These are phyloP conservation scores for Apiosordaria backusii DNA, from an alignment of 495 filamentous ascomycete species.

Conservation along the genomic window DNA sequence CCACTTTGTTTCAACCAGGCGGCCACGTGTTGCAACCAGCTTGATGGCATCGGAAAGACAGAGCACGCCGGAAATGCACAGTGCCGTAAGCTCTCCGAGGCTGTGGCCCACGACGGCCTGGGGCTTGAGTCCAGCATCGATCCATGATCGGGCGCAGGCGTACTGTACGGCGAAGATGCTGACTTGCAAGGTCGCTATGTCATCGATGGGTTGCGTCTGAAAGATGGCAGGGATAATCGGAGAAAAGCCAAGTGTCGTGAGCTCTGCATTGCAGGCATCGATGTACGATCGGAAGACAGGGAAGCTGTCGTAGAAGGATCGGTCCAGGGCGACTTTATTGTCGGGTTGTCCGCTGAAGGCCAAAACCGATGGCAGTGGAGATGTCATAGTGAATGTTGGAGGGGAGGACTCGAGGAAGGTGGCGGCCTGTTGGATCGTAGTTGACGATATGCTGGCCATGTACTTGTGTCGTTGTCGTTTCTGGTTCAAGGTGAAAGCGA, in stretches of 20 bases:
- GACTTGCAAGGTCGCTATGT: constrained; percentile 46
- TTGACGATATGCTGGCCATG: not conserved
- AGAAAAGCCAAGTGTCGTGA: constrained; percentile 27
- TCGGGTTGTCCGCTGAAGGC: constrained; percentile 56
- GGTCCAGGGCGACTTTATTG: constrained; percentile 41
- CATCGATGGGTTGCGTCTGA: constrained; percentile 32
- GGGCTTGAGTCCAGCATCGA: constrained; percentile 33
- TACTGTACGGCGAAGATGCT: constrained; percentile 49
- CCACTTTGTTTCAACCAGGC: constrained; percentile 43
- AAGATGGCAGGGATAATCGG: constrained; percentile 52
- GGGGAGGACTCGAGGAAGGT: not conserved
- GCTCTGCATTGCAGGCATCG: constrained; percentile 34
- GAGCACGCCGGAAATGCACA: constrained; percentile 23
- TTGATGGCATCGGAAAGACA: constrained; percentile 31
- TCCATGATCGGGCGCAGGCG: constrained; percentile 45
- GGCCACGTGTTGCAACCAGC: constrained; percentile 43
- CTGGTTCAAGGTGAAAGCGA: not conserved
- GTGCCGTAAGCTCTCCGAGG: constrained; percentile 24
- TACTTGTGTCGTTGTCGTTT: not conserved
- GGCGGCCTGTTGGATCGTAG: constrained; percentile 10
- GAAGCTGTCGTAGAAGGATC: constrained; percentile 28
- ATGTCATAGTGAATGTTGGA: no score
- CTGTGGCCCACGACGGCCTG: not conserved
- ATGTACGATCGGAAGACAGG: constrained; percentile 33
- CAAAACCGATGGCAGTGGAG: constrained; percentile 41